Base-by-base conservation (phyloP, 441 rosid genomes). In the Gossypium schwendimanii region DNA sequence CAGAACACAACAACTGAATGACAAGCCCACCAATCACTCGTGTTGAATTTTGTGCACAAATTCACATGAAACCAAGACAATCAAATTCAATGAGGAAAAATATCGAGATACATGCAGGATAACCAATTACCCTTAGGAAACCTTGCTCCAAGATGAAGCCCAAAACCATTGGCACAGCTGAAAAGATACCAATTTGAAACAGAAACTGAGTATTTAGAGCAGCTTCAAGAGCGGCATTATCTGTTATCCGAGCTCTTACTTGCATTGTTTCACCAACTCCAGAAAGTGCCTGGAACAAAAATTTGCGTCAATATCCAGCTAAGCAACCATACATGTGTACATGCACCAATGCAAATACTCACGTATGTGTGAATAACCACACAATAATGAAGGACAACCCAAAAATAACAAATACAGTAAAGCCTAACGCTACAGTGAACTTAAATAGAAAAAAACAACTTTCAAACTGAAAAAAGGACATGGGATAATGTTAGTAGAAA, bases 161-260 rank as follows among this genome's bases (percentile, higher is more conserved):
- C 87, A 96, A 84, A 85, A 96, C 8, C 99, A 96, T 96, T 66
- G 99, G 99, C 75, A 96, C 91, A 60, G 99, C 99, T 58, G 97
- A 86, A 74, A 96, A 93, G 71, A 92, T 75, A 83, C 99, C 97
- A 86, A 96, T 92, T 78, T 96, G 99, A 79, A 96, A 74, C 72
- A 96, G 94, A 86, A 96, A 96, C 81, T 96, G 99, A 2, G 98
- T 88, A 86, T 89, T 91, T 76, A 96, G 71, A 70, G 98, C 98
- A 59, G 96, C 85, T 70, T 78, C 88, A 73, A 96, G 84, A 67
- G 99, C 94, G 28, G 84, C 79, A 75, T 96, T 92, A 15, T 87
- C 44, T 6, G 65, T 63, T 74, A 93, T 75, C 20, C 49, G 39
- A 72, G 99, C 91, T 87, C 97, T 83, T 7, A 3, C 74, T 75